A percentile compares a stretch with the other conserved stretches of the same genome.
phyloP scores from a whole-genome alignment of 345 rosid genomes.

The Sisymbrium altissimum region DNA sequence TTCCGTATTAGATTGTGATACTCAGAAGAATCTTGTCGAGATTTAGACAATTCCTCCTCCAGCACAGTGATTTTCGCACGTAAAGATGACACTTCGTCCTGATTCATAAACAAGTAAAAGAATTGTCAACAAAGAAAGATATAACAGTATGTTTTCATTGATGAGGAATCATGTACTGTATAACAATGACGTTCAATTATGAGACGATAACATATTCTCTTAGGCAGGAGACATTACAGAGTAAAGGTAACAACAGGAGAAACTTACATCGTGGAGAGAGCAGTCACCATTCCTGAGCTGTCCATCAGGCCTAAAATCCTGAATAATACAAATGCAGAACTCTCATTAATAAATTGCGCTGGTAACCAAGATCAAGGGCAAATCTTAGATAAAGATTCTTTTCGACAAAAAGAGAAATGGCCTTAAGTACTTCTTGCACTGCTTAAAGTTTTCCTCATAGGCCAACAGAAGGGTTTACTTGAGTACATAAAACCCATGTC shows the following conservation, averaged over 20 bases:
- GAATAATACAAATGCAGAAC: constrained; percentile 21
- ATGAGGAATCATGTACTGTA: background rate
- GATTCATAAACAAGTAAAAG: constrained; percentile 26
- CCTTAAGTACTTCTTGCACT: too few relatives aligned
- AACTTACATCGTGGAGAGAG: constrained; percentile 54
- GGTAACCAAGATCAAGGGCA: constrained; percentile 7
- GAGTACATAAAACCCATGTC: constrained; percentile 4
- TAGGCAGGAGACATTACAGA: constrained; percentile 2
- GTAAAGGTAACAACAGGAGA: background rate
- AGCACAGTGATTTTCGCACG: constrained; percentile 57
- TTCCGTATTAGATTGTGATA: constrained; percentile 47
- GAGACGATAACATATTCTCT: constrained; percentile 8
- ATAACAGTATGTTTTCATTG: constrained; percentile 1
- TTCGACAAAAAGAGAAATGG: too few relatives aligned
- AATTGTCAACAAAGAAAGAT: constrained; percentile 12
- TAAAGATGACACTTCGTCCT: constrained; percentile 75
- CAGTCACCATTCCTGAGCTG: constrained; percentile 45
- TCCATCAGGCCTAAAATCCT: constrained; percentile 65
- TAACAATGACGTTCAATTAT: too few relatives aligned
- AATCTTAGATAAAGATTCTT: constrained; percentile 16
- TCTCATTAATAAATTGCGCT: background rate
- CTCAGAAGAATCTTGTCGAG: constrained; percentile 65
- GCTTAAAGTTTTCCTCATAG: background rate
- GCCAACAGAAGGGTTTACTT: background rate
- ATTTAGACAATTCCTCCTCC: constrained; percentile 82